Percentiles rank a stretch among this genome's conserved stretches.
These are phyloP conservation scores for Eucalyptus albens DNA, from an alignment of 345 rosid genomes.

Conservation along the genomic window DNA sequence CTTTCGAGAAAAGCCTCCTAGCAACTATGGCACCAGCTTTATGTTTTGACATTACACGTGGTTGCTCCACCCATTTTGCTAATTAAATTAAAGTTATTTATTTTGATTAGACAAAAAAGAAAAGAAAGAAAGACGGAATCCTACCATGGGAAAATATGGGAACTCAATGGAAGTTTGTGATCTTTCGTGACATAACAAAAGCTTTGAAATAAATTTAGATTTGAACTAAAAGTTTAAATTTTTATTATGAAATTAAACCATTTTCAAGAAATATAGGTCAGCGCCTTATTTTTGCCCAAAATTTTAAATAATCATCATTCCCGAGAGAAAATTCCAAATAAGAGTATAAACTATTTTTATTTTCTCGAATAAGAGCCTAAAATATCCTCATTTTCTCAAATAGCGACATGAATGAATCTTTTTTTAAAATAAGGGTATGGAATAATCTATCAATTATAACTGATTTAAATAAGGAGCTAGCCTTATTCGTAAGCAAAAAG, in stretches of 20 bases:
- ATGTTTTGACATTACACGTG: neutral
- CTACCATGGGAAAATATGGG: neutral
- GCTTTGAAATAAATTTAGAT: no score
- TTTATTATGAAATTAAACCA: no score
- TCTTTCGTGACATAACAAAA: no score
- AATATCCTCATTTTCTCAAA: rapidly evolving
- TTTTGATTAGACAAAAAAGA: neutral
- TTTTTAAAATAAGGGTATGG: rapidly evolving
- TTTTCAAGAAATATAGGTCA: no score
- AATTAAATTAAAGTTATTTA: neutral
- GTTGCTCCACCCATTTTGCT: neutral
- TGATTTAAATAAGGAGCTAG: rapidly evolving
- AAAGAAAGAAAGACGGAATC: neutral
- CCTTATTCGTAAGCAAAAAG: no score
- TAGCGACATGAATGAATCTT: rapidly evolving
- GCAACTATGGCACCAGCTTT: no score
- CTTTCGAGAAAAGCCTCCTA: no score
- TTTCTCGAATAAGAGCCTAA: rapidly evolving
- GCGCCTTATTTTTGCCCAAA: neutral
- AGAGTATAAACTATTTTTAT: rapidly evolving
- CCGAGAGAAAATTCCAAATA: rapidly evolving
- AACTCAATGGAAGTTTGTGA: neutral
- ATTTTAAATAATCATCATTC: neutral
- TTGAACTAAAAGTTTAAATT: neutral
- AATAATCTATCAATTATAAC: no score